Evolutionary conservation across 306 rosid species (phyloP).

Genomic region (Inga laurina): DNA sequence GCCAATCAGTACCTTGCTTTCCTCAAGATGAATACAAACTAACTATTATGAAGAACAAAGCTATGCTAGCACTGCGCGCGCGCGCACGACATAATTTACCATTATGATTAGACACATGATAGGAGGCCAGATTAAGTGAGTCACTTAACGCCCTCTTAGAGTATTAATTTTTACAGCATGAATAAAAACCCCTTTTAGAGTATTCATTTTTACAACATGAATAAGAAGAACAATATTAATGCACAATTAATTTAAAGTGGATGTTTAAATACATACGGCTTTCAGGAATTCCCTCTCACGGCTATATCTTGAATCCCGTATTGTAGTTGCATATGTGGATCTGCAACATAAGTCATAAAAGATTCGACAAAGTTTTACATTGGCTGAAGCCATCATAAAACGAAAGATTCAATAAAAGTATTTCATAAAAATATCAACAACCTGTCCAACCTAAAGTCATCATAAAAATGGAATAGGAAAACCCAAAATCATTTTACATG

Average conservation of each 20-base stretch:
- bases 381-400: too few relatives aligned
- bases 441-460: background rate
- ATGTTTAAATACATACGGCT: constrained; percentile 62
- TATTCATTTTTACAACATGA: background rate
- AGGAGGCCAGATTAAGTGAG: background rate
- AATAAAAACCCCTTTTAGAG: background rate
- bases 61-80: background rate
- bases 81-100: background rate
- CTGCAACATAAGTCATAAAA: constrained; percentile 40
- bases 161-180: background rate
- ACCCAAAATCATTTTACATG: constrained; percentile 7
- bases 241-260: constrained; percentile 9
- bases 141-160: background rate
- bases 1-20: background rate
- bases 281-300: constrained; percentile 93
- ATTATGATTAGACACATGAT: background rate
- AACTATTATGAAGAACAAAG: background rate
- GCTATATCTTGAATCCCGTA: constrained; percentile 80
- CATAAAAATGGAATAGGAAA: constrained; percentile 19
- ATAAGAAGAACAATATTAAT: background rate
- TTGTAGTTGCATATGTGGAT: constrained; percentile 93
- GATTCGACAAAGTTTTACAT: too few relatives aligned
- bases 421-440: constrained; percentile 17
- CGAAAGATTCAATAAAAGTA: background rate
- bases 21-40: background rate